These are phyloP conservation scores for Jasminum sambac DNA, from an alignment of 257 asterid species.

Conservation along the genomic window DNA sequence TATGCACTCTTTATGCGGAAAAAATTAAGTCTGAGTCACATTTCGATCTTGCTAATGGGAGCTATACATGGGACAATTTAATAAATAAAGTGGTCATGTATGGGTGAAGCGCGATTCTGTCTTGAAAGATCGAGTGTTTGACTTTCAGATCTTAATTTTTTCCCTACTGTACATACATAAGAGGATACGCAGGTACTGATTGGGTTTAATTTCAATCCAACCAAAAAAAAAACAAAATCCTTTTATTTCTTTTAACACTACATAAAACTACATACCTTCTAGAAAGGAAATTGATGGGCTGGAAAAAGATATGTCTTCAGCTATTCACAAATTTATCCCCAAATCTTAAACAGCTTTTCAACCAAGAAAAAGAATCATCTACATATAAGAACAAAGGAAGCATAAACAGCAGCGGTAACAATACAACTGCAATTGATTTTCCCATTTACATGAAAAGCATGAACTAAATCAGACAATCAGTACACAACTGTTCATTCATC, in stretches of 20 bases:
- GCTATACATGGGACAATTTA: too few relatives aligned
- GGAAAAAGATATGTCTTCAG: slow-evolving; percentile 30
- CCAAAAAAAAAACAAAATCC: too few relatives aligned
- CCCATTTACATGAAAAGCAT: slow-evolving; percentile 24
- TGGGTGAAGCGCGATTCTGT: too few relatives aligned
- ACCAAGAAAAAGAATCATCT: slow-evolving; percentile 26
- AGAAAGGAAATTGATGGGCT: slow-evolving; percentile 25
- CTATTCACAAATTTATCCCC: slow-evolving; percentile 31
- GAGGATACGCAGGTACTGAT: too few relatives aligned
- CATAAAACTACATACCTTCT: slow-evolving; percentile 13
- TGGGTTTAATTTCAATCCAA: too few relatives aligned
- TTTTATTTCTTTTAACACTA: background rate
- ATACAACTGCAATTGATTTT: slow-evolving; percentile 31
- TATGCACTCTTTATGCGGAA: background rate
- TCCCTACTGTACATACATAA: background rate
- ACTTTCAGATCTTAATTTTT: too few relatives aligned
- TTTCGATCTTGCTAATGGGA: too few relatives aligned
- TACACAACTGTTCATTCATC: slow-evolving; percentile 5
- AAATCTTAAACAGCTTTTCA: slow-evolving; percentile 26
- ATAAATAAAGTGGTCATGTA: too few relatives aligned
- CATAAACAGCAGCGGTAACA: slow-evolving; percentile 29
- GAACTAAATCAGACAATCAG: background rate
- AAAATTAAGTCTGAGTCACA: too few relatives aligned
- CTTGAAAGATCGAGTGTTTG: too few relatives aligned
- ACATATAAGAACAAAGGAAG: slow-evolving; percentile 21